These are phyloP conservation scores for Hypholoma fasciculare DNA, from an alignment of 768 basidiomycete genomes.

Conservation along the genomic window DNA sequence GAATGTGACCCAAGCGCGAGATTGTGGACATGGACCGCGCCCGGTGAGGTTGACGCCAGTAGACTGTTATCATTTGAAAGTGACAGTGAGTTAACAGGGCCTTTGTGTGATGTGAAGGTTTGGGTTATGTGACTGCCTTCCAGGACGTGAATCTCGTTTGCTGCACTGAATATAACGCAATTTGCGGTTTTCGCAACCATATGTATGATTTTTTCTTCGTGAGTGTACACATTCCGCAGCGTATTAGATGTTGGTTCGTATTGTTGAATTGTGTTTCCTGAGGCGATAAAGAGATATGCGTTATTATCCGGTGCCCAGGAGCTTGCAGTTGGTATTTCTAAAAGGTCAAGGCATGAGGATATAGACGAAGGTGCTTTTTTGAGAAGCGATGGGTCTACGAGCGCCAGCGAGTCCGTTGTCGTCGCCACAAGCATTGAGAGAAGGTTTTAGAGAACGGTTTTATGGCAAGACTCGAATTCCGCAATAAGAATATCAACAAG, in stretches of 20 bases:
- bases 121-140: slow-evolving; percentile 46
- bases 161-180: slow-evolving; percentile 48
- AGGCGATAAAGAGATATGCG: slow-evolving; percentile 53
- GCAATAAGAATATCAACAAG: too few relatives aligned
- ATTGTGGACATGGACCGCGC: slow-evolving; percentile 60
- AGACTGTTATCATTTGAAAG: slow-evolving; percentile 58
- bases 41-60: slow-evolving; percentile 55
- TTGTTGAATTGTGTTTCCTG: slow-evolving; percentile 44
- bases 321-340: slow-evolving; percentile 35
- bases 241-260: slow-evolving; percentile 50
- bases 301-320: slow-evolving; percentile 64
- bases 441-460: too few relatives aligned
- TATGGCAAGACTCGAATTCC: too few relatives aligned
- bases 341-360: slow-evolving; percentile 37
- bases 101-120: slow-evolving; percentile 53
- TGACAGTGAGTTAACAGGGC: slow-evolving; percentile 50
- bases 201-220: slow-evolving; percentile 29
- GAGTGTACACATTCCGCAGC: slow-evolving; percentile 42
- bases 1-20: slow-evolving; percentile 53
- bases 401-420: slow-evolving; percentile 45
- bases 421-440: slow-evolving; percentile 53
- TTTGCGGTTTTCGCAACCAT: slow-evolving; percentile 34
- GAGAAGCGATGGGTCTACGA: slow-evolving; percentile 47
- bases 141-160: slow-evolving; percentile 47
- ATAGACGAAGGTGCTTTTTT: slow-evolving; percentile 44